Evolutionary conservation across 2,329 filamentous ascomycete genomes (phyloP), one percentile per base, ranked within the genome.

Genomic region (Hypoxylon sp.): DNA sequence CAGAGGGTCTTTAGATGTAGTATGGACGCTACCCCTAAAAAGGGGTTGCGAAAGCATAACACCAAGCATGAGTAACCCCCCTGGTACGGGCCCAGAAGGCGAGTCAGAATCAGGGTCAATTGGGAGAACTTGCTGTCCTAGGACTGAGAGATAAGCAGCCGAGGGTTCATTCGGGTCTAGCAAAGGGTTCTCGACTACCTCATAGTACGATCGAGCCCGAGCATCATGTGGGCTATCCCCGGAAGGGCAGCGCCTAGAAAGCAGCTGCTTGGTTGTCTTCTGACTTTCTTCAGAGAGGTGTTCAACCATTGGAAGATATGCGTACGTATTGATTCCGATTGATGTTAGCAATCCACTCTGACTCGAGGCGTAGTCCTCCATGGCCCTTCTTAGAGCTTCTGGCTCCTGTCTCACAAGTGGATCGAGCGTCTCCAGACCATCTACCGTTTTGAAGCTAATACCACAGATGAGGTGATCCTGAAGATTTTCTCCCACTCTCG

Each of bases 401-500:
- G 60, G 65, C 38, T 43, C 38, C 5, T 43, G 53, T 46, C 52
- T 32, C 0, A 46, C 13, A n/a, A 65, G 17, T 5, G 32, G 7
- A 13, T 65, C 62, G 2, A 65, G 52, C 0, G 66, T 68, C 2
- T 68, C 57, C 2, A 65, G 10, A 2, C 25, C 21, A 17, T 65
- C 62, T 1, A 52, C 36, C 7, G 58, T 60, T 10, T 32, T 60
- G n/a, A 50, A 65, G 17, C 55, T 51, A 5, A 49, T 36, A 1
- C 17, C 25, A 32, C 36, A 65, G 6, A 67, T 21, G 9, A 62
- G 55, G 19, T 71, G 65, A 36, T 71, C 66, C 1, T 65, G 50
- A 19, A 67, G 73, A 36, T 75, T 78, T 63, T 77, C 72, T 66
- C 72, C 72, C 1, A 73, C 72, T n/a, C 60, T 60, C 3, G 69